phyloP scores from a whole-genome alignment of 257 asterid genomes.

The Cordia subcordata region DNA sequence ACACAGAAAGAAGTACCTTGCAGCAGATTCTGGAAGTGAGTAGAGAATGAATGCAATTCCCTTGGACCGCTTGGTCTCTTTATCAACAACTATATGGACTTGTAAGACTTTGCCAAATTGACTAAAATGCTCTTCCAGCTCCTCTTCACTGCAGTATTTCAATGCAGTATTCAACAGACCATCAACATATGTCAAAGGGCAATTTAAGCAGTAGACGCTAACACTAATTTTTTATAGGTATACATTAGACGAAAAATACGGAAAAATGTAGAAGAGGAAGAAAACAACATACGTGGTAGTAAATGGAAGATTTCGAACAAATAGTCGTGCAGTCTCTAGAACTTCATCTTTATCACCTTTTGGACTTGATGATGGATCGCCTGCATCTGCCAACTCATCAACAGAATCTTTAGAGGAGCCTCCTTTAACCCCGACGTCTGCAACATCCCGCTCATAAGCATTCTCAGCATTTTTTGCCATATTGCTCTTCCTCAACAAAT shows the following conservation, averaged over 20 bases:
- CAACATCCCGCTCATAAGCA: slow-evolving; percentile 28
- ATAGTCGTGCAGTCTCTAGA: slow-evolving; percentile 65
- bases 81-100: slow-evolving; percentile 87
- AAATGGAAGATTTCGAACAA: slow-evolving; percentile 84
- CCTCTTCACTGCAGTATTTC: slow-evolving; percentile 63
- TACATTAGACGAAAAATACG: not conserved
- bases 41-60: slow-evolving; percentile 79
- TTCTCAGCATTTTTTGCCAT: slow-evolving; percentile 21
- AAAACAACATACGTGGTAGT: slow-evolving; percentile 56
- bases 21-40: slow-evolving; percentile 80
- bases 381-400: slow-evolving; percentile 20
- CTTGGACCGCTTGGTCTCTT: slow-evolving; percentile 81
- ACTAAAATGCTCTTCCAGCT: slow-evolving; percentile 64
- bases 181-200: not conserved
- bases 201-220: not conserved
- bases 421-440: slow-evolving; percentile 28
- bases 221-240: not conserved
- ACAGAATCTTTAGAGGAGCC: slow-evolving; percentile 31
- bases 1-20: slow-evolving; percentile 47
- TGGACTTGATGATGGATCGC: slow-evolving; percentile 34
- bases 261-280: not conserved
- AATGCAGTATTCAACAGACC: not conserved
- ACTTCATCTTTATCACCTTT: slow-evolving; percentile 37
- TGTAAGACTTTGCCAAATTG: slow-evolving; percentile 60
- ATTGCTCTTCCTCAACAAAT: slow-evolving; percentile 20